phyloP scores from a whole-genome alignment of 2,329 filamentous ascomycete genomes.

The Fusarium lateritium region DNA sequence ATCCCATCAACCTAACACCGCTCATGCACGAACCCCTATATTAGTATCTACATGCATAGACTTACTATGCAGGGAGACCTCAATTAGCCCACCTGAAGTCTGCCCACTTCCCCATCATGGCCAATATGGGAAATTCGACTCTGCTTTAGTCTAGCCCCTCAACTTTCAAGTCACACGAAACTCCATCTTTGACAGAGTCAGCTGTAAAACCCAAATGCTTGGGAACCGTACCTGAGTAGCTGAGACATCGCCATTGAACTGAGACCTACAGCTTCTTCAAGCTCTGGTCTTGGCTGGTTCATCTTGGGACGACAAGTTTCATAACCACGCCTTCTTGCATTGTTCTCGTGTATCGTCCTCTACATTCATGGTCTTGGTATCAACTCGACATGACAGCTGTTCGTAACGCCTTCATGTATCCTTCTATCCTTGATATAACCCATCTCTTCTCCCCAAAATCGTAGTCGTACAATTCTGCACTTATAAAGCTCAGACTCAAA shows the following conservation, averaged over 20 bases:
- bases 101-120: constrained; percentile 27
- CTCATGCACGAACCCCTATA: neutral
- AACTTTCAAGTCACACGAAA: constrained; percentile 11
- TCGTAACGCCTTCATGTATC: constrained; percentile 24
- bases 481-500: constrained; percentile 3
- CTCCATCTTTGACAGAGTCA: neutral
- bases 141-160: constrained; percentile 10
- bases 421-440: constrained; percentile 36
- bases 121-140: constrained; percentile 5
- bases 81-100: constrained; percentile 9
- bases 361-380: constrained; percentile 18
- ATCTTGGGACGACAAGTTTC: neutral
- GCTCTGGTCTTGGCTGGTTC: neutral
- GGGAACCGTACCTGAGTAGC: constrained; percentile 7
- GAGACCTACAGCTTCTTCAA: constrained; percentile 36
- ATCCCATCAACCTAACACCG: constrained; percentile 11
- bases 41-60: neutral
- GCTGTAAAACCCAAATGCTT: constrained; percentile 6
- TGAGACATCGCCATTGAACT: constrained; percentile 36
- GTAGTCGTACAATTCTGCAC: constrained; percentile 20
- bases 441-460: constrained; percentile 12
- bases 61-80: constrained; percentile 35
- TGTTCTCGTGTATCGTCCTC: constrained; percentile 6
- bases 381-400: constrained; percentile 4
- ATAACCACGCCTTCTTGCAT: constrained; percentile 8